A percentile compares a stretch with the other conserved stretches of the same genome.
These are phyloP conservation scores for Laguncularia racemosa DNA, from an alignment of 345 rosid genomes.

Conservation along the genomic window DNA sequence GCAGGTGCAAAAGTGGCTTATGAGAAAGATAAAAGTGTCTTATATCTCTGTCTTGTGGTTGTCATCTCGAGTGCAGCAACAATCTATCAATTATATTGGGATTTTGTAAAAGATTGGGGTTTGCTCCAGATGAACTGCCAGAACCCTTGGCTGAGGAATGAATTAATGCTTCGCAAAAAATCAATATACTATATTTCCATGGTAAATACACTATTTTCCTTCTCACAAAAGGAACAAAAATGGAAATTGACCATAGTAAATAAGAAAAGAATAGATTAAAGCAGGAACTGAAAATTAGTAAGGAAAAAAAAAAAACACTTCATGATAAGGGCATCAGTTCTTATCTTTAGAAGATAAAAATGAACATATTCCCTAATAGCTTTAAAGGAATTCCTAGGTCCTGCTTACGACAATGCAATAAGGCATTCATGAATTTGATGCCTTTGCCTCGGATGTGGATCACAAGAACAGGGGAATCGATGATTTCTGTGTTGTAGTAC, in stretches of 20 bases:
- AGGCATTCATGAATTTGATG: background rate
- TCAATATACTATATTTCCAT: slow-evolving; percentile 86
- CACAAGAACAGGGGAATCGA: too few relatives aligned
- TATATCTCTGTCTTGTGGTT: slow-evolving; percentile 69
- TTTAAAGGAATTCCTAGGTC: background rate
- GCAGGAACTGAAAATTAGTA: too few relatives aligned
- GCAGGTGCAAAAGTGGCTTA: slow-evolving; percentile 92
- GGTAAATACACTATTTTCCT: slow-evolving; percentile 36
- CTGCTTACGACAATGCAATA: background rate
- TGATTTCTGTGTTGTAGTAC: too few relatives aligned
- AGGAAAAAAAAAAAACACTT: too few relatives aligned
- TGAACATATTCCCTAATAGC: slow-evolving; percentile 23
- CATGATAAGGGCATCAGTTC: too few relatives aligned
- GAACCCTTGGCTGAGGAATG: slow-evolving; percentile 98
- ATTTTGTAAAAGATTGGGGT: slow-evolving; percentile 98
- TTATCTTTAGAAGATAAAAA: slow-evolving; percentile 8
- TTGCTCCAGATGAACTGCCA: slow-evolving; percentile 76
- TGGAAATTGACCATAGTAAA: background rate
- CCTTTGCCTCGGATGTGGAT: background rate
- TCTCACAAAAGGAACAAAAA: background rate
- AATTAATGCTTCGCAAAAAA: slow-evolving; percentile 83
- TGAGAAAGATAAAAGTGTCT: slow-evolving; percentile 56
- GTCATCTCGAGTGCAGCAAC: slow-evolving; percentile 80
- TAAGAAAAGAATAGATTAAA: background rate
- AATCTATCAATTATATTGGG: slow-evolving; percentile 93